Percentiles rank a stretch among this genome's conserved stretches.
Conservation (phyloP, 768 basidiomycete genomes). For the Leccinellum luteum region DNA sequence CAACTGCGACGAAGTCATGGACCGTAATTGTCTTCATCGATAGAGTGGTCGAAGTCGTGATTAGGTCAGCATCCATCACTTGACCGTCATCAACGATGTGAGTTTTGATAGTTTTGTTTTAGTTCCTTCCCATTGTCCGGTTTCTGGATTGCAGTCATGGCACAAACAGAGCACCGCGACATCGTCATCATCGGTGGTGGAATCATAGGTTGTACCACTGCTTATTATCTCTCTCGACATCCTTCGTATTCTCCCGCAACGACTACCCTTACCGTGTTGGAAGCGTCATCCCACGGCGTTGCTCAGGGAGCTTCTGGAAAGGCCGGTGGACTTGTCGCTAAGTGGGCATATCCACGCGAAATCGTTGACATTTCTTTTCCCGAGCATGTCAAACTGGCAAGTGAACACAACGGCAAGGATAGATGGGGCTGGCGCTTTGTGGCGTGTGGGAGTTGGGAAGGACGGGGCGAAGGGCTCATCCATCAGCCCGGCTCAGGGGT, state of each 20-base stretch:
- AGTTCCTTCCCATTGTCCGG: background rate
- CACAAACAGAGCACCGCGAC: constrained; percentile 23
- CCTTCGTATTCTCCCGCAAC: constrained; percentile 41
- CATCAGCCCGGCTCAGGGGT: constrained; percentile 19
- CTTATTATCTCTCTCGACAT: constrained; percentile 73
- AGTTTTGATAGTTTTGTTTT: background rate
- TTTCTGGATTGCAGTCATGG: constrained; percentile 13
- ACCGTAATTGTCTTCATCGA: constrained; percentile 14
- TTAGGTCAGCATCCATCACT: background rate
- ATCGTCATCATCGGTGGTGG: constrained; percentile 84
- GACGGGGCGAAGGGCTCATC: constrained; percentile 44
- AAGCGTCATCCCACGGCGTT: constrained; percentile 62
- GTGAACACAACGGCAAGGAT: constrained; percentile 61
- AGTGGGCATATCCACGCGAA: constrained; percentile 78
- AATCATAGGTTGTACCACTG: constrained; percentile 81
- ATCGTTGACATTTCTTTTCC: constrained; percentile 61
- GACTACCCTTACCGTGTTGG: constrained; percentile 58
- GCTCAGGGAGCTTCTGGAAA: constrained; percentile 85
- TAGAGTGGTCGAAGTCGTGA: no score
- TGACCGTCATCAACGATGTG: background rate
- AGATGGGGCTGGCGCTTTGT: constrained; percentile 87
- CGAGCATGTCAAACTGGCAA: constrained; percentile 72
- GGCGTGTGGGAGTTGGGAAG: constrained; percentile 70
- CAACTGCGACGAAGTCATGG: constrained; percentile 20
- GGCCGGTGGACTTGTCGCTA: constrained; percentile 80